A percentile compares a stretch with the other conserved stretches of the same genome.
Evolutionary conservation across 2,329 filamentous ascomycete genomes (phyloP).

Genomic region (Neopestalotiopsis clavispora): DNA sequence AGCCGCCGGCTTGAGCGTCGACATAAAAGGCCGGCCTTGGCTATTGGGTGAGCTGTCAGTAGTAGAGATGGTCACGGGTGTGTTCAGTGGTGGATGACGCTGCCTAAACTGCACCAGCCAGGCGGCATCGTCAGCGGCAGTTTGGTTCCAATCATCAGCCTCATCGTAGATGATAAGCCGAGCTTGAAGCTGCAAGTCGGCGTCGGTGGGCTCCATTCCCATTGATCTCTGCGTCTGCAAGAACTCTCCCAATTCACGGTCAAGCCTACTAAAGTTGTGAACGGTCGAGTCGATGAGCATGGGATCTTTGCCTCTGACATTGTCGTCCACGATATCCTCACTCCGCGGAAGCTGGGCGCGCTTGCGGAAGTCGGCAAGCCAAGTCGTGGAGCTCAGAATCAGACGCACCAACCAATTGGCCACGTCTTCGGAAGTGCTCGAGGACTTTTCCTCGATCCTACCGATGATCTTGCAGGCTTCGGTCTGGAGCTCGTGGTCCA

Average conservation of each 20-base stretch:
- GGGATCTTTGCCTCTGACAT: constrained; percentile 56
- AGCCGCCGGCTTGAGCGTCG: constrained; percentile 16
- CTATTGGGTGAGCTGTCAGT: constrained; percentile 23
- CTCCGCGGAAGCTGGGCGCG: constrained; percentile 62
- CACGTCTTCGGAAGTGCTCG: constrained; percentile 52
- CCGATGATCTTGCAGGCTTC: constrained; percentile 64
- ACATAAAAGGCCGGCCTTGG: constrained; percentile 10
- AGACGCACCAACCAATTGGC: constrained; percentile 62
- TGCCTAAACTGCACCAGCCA: constrained; percentile 60
- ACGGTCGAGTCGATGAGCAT: constrained; percentile 64
- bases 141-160: constrained; percentile 69
- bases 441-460: constrained; percentile 58
- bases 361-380: constrained; percentile 61
- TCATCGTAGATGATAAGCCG: constrained; percentile 66
- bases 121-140: constrained; percentile 58
- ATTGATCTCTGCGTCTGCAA: constrained; percentile 48
- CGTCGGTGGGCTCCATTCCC: constrained; percentile 56
- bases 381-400: constrained; percentile 53
- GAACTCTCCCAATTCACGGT: constrained; percentile 60
- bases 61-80: constrained; percentile 26
- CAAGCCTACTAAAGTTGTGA: constrained; percentile 61
- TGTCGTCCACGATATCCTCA: constrained; percentile 56
- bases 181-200: constrained; percentile 60
- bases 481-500: constrained; percentile 63
- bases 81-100: constrained; percentile 41